phyloP scores from a whole-genome alignment of 2,329 filamentous ascomycete genomes.

The Talaromyces funiculosus region DNA sequence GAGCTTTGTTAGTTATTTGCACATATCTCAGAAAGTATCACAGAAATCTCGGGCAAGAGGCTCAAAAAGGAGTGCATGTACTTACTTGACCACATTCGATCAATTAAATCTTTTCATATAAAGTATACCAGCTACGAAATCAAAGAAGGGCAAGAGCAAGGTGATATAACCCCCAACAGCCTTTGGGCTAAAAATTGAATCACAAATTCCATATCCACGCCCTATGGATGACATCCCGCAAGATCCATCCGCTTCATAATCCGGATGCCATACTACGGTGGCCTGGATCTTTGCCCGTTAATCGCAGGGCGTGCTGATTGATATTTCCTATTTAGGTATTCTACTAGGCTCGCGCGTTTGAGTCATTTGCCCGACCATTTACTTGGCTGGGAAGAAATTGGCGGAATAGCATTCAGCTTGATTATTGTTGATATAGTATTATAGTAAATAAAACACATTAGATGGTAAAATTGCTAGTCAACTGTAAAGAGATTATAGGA shows the following conservation, averaged over 20 bases:
- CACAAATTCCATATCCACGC: not conserved
- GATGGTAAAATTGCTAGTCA: not conserved
- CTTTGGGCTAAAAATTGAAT: not conserved
- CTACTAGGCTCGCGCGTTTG: not conserved
- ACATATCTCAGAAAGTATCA: not conserved
- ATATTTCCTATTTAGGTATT: not conserved
- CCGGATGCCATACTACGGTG: not conserved
- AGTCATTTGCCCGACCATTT: not conserved
- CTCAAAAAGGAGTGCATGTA: not conserved
- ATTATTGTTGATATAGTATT: not conserved
- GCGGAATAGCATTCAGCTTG: not conserved
- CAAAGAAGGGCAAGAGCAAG: not conserved
- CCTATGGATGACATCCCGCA: not conserved
- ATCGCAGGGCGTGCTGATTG: not conserved
- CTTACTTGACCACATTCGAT: not conserved
- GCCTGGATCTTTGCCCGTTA: not conserved
- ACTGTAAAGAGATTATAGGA: slow-evolving; percentile 18
- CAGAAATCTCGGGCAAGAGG: not conserved
- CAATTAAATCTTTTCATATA: not conserved
- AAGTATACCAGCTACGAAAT: not conserved
- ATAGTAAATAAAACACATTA: not conserved
- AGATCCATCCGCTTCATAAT: not conserved
- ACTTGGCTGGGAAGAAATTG: not conserved
- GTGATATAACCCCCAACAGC: not conserved
- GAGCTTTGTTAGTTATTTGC: not conserved